phyloP scores from a whole-genome alignment of 2,329 filamentous ascomycete species.

The Diaporthe citriasiana region DNA sequence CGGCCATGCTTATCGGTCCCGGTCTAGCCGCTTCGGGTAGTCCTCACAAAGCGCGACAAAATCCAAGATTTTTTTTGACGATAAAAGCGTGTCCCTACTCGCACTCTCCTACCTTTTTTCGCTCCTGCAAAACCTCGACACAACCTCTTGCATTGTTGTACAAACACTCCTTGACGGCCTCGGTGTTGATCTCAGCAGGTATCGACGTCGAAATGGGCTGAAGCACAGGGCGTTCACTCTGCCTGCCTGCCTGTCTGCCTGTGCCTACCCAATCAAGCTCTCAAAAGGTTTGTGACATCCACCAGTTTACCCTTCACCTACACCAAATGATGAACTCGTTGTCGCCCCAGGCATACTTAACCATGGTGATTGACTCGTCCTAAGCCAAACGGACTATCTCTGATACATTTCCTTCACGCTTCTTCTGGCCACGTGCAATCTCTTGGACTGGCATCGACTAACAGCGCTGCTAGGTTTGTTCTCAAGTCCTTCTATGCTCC shows the following conservation, averaged over 20 bases:
- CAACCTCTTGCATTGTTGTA: slow-evolving; percentile 7
- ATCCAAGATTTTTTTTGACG: slow-evolving; percentile 45
- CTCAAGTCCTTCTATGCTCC: slow-evolving; percentile 26
- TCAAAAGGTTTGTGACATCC: slow-evolving; percentile 41
- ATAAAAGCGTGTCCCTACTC: slow-evolving; percentile 14
- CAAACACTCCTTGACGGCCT: neutral
- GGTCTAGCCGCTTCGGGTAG: slow-evolving; percentile 22
- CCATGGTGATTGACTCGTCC: slow-evolving; percentile 70
- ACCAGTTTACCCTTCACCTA: slow-evolving; percentile 37
- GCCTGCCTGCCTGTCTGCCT: neutral
- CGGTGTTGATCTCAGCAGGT: neutral
- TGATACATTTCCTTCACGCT: slow-evolving; percentile 50
- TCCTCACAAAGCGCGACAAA: slow-evolving; percentile 34
- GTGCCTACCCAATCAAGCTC: neutral
- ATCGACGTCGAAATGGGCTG: neutral
- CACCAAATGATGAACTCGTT: slow-evolving; percentile 65
- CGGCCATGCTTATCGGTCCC: neutral
- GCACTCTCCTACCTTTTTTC: neutral
- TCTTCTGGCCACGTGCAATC: slow-evolving; percentile 15
- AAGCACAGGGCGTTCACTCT: neutral
- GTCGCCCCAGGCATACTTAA: slow-evolving; percentile 72
- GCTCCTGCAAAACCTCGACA: slow-evolving; percentile 18
- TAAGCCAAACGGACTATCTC: slow-evolving; percentile 62
- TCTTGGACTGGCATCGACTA: slow-evolving; percentile 42
- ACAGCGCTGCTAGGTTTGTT: slow-evolving; percentile 42